Percentiles rank a stretch among this genome's conserved stretches.
Evolutionary conservation across 768 basidiomycete species (phyloP).

Genomic region (Boletus reticuloceps): DNA sequence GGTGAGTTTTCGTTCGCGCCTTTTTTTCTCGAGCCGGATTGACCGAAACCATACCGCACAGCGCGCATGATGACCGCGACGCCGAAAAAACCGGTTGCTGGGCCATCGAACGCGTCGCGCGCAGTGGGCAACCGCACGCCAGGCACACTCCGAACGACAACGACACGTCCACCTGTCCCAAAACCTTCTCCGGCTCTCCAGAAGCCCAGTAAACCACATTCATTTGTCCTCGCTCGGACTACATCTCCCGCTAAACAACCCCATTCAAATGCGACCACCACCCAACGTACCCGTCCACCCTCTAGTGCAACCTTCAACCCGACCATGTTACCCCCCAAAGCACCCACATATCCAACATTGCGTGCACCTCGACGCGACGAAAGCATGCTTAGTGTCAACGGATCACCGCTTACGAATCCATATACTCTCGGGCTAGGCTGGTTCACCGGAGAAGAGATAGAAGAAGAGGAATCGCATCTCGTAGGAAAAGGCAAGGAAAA

Average conservation of each 20-base stretch:
- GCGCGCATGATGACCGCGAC: constrained; percentile 49
- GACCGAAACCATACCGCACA: constrained; percentile 16
- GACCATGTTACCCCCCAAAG: constrained; percentile 45
- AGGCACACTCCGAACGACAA: constrained; percentile 31
- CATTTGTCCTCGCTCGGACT: constrained; percentile 36
- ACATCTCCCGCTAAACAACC: constrained; percentile 52
- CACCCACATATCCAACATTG: constrained; percentile 42
- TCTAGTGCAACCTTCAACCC: constrained; percentile 75
- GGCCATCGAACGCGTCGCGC: constrained; percentile 46
- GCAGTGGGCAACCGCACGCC: constrained; percentile 44
- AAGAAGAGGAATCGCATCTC: constrained; percentile 14
- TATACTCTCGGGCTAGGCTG: constrained; percentile 63
- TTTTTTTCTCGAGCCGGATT: background rate
- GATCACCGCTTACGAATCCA: constrained; percentile 79
- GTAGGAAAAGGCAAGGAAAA: constrained; percentile 25
- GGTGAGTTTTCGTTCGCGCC: constrained; percentile 35
- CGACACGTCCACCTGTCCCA: constrained; percentile 26
- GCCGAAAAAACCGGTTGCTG: constrained; percentile 43
- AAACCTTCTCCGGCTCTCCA: constrained; percentile 36
- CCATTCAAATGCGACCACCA: constrained; percentile 4
- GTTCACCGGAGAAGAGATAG: constrained; percentile 42
- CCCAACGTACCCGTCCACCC: constrained; percentile 41
- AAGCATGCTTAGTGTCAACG: constrained; percentile 77
- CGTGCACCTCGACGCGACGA: constrained; percentile 74
- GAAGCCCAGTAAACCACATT: constrained; percentile 28